These are phyloP conservation scores for Lactifluus rugatus DNA, from an alignment of 768 basidiomycete species.

Conservation along the genomic window DNA sequence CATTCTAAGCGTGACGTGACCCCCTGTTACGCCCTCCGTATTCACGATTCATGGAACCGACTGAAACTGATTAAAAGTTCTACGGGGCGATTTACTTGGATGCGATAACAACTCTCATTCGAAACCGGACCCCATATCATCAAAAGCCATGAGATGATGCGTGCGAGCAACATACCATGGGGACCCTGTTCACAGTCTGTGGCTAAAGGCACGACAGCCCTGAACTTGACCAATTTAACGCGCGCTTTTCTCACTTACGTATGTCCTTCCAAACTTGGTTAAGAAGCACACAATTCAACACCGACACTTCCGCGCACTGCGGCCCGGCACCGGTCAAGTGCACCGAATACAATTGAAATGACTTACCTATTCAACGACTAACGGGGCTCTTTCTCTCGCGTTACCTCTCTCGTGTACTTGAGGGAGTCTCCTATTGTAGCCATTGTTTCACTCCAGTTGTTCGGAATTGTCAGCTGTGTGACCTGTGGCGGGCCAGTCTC, in stretches of 20 bases:
- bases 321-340: neutral
- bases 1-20: conserved; percentile 23
- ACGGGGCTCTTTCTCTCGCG: no score
- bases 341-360: no score
- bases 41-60: neutral
- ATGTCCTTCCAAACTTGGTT: conserved; percentile 5
- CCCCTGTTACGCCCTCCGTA: conserved; percentile 15
- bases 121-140: neutral
- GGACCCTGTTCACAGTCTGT: neutral
- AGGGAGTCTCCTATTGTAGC: no score
- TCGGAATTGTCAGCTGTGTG: neutral
- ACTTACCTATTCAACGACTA: no score
- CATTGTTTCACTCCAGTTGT: neutral
- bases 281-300: neutral
- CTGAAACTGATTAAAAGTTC: neutral
- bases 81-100: neutral
- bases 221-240: neutral
- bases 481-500: neutral
- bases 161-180: neutral
- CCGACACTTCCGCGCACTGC: conserved; percentile 9
- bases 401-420: neutral
- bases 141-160: neutral
- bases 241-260: conserved; percentile 9
- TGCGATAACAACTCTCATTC: neutral
- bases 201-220: neutral